phyloP scores from a whole-genome alignment of 176 grass and related monocot species.

The Tillandsia fasciculata region DNA sequence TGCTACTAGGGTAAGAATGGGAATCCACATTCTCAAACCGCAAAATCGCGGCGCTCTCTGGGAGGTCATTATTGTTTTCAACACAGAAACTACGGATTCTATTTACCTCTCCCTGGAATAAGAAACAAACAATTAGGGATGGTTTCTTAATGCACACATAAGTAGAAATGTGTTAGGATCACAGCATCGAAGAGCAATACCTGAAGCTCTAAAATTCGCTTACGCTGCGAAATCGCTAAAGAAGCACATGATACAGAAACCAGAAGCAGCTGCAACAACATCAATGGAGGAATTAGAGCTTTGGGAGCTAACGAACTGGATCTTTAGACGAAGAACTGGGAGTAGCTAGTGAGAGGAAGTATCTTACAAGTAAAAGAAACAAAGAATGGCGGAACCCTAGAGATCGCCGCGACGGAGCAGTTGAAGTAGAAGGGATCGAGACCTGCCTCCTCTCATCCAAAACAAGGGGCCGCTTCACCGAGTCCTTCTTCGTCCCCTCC shows the following conservation, averaged over 20 bases:
- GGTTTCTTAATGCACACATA: not conserved
- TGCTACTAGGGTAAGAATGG: conserved; percentile 17
- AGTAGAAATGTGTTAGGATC: conserved; percentile 5
- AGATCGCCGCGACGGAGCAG: conserved; percentile 10
- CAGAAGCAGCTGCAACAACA: conserved; percentile 48
- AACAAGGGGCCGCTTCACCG: conserved; percentile 32
- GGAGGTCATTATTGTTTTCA: conserved; percentile 10
- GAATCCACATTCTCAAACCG: conserved; percentile 10
- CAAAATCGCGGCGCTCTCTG: conserved; percentile 20
- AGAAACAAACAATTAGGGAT: conserved; percentile 9
- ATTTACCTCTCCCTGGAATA: conserved; percentile 46
- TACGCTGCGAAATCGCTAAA: conserved; percentile 64
- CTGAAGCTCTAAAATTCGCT: conserved; percentile 57
- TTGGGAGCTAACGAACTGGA: not conserved
- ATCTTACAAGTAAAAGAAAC: conserved; percentile 61
- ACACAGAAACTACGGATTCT: conserved; percentile 29
- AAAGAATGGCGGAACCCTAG: conserved; percentile 53
- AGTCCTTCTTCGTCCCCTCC: conserved; percentile 41
- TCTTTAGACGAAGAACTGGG: conserved; percentile 2
- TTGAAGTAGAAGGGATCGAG: conserved; percentile 13
- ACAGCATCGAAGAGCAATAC: conserved; percentile 16
- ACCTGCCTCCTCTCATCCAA: conserved; percentile 35
- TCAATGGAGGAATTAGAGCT: conserved; percentile 25
- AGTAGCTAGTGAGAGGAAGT: not conserved
- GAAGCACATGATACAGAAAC: conserved; percentile 33